phyloP scores from a whole-genome alignment of 2,329 filamentous ascomycete species.

The Sclerotinia glacialis region DNA sequence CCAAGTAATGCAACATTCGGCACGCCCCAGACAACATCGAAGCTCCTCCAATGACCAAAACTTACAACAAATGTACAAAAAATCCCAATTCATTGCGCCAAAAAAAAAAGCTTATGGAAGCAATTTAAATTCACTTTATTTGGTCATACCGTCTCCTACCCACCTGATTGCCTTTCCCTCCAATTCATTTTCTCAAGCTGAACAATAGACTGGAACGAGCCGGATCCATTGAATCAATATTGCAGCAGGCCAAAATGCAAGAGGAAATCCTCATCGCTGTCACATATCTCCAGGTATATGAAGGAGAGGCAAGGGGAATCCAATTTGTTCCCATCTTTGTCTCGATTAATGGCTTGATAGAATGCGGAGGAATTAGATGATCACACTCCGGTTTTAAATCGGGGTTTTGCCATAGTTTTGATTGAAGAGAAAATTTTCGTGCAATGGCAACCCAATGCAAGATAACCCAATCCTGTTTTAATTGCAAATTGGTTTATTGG shows the following conservation, averaged over 20 bases:
- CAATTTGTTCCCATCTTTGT: conserved; percentile 1
- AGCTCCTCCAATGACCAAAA: not conserved
- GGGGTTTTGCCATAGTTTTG: not conserved
- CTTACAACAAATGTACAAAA: too few species aligned
- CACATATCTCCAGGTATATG: not conserved
- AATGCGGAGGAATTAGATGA: conserved; percentile 10
- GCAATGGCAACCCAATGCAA: too few species aligned
- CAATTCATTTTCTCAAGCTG: not conserved
- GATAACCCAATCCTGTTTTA: too few species aligned
- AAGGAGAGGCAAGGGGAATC: not conserved
- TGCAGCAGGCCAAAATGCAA: not conserved
- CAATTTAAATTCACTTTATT: conserved; percentile 3
- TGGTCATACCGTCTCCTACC: not conserved
- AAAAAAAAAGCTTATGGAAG: not conserved
- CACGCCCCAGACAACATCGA: not conserved
- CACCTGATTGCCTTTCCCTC: not conserved
- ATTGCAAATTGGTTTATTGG: too few species aligned
- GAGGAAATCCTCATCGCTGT: not conserved
- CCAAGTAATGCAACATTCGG: not conserved
- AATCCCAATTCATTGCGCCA: not conserved
- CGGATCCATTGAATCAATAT: conserved; percentile 4
- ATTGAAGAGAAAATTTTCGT: too few species aligned
- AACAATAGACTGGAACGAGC: not conserved
- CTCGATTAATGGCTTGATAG: conserved; percentile 4
- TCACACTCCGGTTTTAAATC: not conserved